Base-by-base conservation (phyloP, 1,284 basidiomycete species). In the Boletellus deceptivus region DNA sequence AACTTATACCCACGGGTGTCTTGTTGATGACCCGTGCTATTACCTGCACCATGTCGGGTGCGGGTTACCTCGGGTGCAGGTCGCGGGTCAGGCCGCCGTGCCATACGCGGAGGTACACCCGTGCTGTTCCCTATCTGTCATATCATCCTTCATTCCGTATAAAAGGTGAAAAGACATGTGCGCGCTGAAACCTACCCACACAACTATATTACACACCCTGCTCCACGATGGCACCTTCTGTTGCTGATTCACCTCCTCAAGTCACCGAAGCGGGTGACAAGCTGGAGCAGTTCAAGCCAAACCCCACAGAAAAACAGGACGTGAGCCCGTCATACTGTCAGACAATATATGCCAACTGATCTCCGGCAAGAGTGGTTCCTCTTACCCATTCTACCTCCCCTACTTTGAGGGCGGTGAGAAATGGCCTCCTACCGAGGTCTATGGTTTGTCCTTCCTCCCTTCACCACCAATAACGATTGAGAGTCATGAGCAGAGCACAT, bases 381-480 rank as follows among this genome's bases (percentile, higher is more conserved):
- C 72, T 13, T 75, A 79, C 56, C 76, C 77, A 2, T 71, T 5
- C 34, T 17, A 35, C 63, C 70, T 66, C 43, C 77, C 76, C 4
- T 62, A 74, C 58, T 76, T 68, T 55, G 74, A 79, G 47, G 53
- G 63, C 0, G 58, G 67, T 33, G 74, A 78, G 68, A 77, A 76
- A 49, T 77, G 72, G 56, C 69, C 72, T 54, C 72, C 72, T 8
- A 69, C 64, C 27, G 60, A 76, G 52, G 55, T 73, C 33, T 72
- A 73, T 49, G 75, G 74, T 75, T 52, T 5, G 59, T 55, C 14
- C 34, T 20, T 3, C 33, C 36, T 9, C 18, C 10, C 36, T 37
- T 16, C 22, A 2, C 3, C 25, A 24, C 17, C 20, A 11, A 10
- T 22, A 13, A 25, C 22, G 9, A 7, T 18, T 39, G 11, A 37